Percentiles rank a stretch among this genome's conserved stretches.
Conservation (phyloP, 768 basidiomycete species). For the Suillus occidentalis region DNA sequence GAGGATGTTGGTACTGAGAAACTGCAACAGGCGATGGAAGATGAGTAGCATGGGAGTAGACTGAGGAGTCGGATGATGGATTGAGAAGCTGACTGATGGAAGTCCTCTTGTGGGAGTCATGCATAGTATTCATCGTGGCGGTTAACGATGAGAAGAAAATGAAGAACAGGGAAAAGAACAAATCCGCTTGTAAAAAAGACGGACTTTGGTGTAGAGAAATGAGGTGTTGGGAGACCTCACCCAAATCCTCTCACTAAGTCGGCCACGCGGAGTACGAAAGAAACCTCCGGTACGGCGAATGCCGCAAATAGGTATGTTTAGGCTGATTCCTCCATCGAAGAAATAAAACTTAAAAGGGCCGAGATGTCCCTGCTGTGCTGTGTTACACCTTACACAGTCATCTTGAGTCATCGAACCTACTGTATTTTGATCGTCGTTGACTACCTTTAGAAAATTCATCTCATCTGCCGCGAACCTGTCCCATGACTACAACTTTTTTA, state of each 20-base stretch:
- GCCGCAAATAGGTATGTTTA: slow-evolving; percentile 5
- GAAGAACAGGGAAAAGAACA: slow-evolving; percentile 10
- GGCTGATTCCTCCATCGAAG: not conserved
- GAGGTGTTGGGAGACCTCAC: slow-evolving; percentile 29
- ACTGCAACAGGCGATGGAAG: slow-evolving; percentile 26
- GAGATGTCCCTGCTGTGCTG: not conserved
- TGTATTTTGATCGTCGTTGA: not conserved
- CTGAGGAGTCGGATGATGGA: slow-evolving; percentile 42
- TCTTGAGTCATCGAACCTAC: slow-evolving; percentile 3
- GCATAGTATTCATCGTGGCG: slow-evolving; percentile 40
- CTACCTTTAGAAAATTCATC: not conserved
- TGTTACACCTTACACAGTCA: not conserved
- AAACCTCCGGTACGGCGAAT: slow-evolving; percentile 6
- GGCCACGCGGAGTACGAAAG: slow-evolving; percentile 29
- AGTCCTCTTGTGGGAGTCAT: slow-evolving; percentile 48
- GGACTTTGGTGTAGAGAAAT: slow-evolving; percentile 26
- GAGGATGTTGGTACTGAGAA: slow-evolving; percentile 30
- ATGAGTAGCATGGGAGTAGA: slow-evolving; percentile 31
- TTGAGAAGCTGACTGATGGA: slow-evolving; percentile 53
- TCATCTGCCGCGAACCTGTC: slow-evolving; percentile 1
- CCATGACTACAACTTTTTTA: not conserved
- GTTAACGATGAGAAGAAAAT: slow-evolving; percentile 14
- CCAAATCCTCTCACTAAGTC: slow-evolving; percentile 24
- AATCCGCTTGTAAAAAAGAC: slow-evolving; percentile 17
- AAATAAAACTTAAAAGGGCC: not conserved